Evolutionary conservation across 345 rosid genomes (phyloP).

Genomic region (Eutrema heterophyllum): DNA sequence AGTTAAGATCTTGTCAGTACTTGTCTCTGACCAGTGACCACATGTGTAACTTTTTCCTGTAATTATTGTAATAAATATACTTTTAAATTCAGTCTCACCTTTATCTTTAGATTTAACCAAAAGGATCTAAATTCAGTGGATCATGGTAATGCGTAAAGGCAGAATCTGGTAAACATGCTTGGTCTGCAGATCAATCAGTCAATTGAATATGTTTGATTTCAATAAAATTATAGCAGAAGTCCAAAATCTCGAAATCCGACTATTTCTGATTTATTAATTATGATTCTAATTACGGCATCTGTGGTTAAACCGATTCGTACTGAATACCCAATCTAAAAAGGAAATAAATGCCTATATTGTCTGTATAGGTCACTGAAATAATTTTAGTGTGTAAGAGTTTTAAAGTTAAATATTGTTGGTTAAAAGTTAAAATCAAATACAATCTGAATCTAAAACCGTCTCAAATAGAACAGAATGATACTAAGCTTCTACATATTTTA

Average conservation of each 20-base stretch:
- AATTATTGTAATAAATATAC: not conserved
- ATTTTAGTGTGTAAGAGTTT: not conserved
- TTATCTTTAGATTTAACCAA: slow-evolving; percentile 8
- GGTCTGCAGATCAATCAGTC: slow-evolving; percentile 31
- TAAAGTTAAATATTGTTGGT: not conserved
- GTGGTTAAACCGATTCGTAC: not conserved
- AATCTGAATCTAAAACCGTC: not conserved
- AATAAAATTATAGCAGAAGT: not conserved
- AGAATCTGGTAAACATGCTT: slow-evolving; percentile 29
- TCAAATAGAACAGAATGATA: not conserved
- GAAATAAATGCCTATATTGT: not conserved
- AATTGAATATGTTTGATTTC: not conserved
- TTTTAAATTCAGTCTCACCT: not conserved
- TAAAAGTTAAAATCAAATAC: not conserved
- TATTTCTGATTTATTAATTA: not conserved
- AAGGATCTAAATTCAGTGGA: slow-evolving; percentile 32
- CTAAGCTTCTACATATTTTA: not conserved
- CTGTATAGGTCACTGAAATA: not conserved
- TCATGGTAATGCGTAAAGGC: slow-evolving; percentile 32
- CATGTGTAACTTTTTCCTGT: not conserved
- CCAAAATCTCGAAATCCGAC: not conserved
- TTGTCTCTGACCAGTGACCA: slow-evolving; percentile 23
- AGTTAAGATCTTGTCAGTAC: slow-evolving; percentile 33
- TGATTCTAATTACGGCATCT: not conserved
- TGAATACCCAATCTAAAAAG: not conserved